Conservation (phyloP, 2,329 filamentous ascomycete genomes). For the Hirsutella minnesotensis region DNA sequence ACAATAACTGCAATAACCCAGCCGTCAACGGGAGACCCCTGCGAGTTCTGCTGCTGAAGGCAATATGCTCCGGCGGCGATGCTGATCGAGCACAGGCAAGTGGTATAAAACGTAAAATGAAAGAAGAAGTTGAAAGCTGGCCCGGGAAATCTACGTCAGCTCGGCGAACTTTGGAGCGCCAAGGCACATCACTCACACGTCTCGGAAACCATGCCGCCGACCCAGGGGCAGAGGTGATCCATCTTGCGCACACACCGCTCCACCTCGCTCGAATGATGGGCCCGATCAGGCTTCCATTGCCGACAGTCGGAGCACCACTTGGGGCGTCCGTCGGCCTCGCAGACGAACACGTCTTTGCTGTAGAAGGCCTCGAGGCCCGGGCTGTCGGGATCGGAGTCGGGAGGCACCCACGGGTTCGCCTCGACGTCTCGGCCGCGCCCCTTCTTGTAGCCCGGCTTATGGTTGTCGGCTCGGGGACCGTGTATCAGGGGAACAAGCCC, state of each 20-base stretch:
- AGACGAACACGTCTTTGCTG: conserved; percentile 71
- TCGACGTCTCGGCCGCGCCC: conserved; percentile 13
- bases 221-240: conserved; percentile 95
- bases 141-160: neutral
- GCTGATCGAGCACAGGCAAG: conserved; percentile 52
- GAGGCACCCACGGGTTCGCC: conserved; percentile 19
- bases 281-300: conserved; percentile 79
- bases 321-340: conserved; percentile 71
- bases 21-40: conserved; percentile 33
- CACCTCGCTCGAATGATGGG: conserved; percentile 77
- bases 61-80: conserved; percentile 55
- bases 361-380: conserved; percentile 68
- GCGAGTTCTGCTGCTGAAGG: conserved; percentile 39
- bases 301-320: conserved; percentile 76
- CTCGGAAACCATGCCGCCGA: conserved; percentile 85
- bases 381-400: conserved; percentile 43
- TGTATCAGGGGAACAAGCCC: conserved; percentile 54
- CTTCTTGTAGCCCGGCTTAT: conserved; percentile 11
- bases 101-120: conserved; percentile 69
- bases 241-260: conserved; percentile 76
- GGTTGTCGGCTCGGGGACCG: conserved; percentile 27
- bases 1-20: conserved; percentile 56
- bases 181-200: conserved; percentile 38
- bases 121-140: conserved; percentile 80
- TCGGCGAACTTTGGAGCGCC: neutral